Evolutionary conservation across 768 basidiomycete species (phyloP).

Genomic region (Termitomyces sp.): DNA sequence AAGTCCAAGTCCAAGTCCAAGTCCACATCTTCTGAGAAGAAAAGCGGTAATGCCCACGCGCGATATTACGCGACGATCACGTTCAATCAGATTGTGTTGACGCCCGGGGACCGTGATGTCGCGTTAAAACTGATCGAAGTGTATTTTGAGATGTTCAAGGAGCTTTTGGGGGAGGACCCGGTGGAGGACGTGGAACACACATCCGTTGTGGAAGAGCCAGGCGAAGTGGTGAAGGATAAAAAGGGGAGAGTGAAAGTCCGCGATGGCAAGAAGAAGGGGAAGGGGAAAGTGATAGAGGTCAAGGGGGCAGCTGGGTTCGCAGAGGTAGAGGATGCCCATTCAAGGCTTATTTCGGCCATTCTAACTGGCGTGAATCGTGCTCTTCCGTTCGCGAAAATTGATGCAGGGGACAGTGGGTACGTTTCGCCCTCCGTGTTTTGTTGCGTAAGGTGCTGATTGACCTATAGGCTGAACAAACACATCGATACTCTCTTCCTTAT

Average conservation of each 20-base stretch:
- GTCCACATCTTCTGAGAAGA: slow-evolving; percentile 28
- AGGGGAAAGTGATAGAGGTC: slow-evolving; percentile 27
- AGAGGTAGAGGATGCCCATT: slow-evolving; percentile 75
- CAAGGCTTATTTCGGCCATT: slow-evolving; percentile 83
- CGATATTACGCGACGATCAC: slow-evolving; percentile 93
- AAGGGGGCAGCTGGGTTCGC: slow-evolving; percentile 62
- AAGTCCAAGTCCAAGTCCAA: slow-evolving; percentile 21
- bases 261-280: slow-evolving; percentile 32
- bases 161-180: slow-evolving; percentile 64
- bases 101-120: slow-evolving; percentile 62
- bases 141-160: slow-evolving; percentile 93
- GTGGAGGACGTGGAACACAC: slow-evolving; percentile 25
- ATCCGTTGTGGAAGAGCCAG: slow-evolving; percentile 25
- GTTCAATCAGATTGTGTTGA: slow-evolving; percentile 87
- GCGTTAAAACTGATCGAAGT: slow-evolving; percentile 78
- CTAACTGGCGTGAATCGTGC: slow-evolving; percentile 95
- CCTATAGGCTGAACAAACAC: slow-evolving; percentile 68
- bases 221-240: slow-evolving; percentile 25
- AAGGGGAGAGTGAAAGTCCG: slow-evolving; percentile 19
- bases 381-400: slow-evolving; percentile 84
- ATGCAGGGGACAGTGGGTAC: slow-evolving; percentile 61
- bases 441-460: not conserved
- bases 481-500: slow-evolving; percentile 93
- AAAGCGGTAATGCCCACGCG: slow-evolving; percentile 60
- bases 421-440: slow-evolving; percentile 15